Base-by-base conservation (phyloP, 176 grass and related monocot genomes). In the Microstegium vimineum region DNA sequence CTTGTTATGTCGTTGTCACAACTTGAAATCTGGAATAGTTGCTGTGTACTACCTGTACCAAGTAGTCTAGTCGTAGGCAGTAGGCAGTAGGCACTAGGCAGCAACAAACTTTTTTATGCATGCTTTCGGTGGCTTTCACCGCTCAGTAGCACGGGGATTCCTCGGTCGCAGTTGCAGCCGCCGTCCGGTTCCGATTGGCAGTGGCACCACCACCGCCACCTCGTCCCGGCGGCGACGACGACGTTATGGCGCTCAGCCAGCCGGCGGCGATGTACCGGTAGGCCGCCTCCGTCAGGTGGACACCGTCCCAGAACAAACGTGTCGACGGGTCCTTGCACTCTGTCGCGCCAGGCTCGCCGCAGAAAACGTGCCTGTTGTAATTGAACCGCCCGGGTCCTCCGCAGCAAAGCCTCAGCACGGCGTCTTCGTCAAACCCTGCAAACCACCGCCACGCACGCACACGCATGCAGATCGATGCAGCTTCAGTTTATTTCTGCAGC, bases 371-470 rank as follows among this genome's bases (percentile, higher is more conserved):
- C 6, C 2, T 2, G 66, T 25, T 61, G 79, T 31, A 71, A 8
- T 71, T 26, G 67, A 71, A 71, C 51, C 22, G 43, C 35, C 86
- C 86, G 0, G 74, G 74, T 4, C 80, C 81, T 73, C 86, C 86
- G 11, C 81, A 88, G 5, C 86, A 88, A 6, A 66, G 42, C 6
- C 34, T 46, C 6, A 88, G 74, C 42, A 66, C 74, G n/a, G n/a
- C n/a, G 52, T 83, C 86, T 12, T 32, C 23, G 31, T 72, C 80
- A n/a, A 83, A 83, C 27, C 80, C 86, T 83, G 80, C 79, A n/a
- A 18, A 36, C 68, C 13, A 10, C 1, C n/a, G n/a, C n/a, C n/a
- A n/a, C n/a, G n/a, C 57, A 56, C 22, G n/a, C n/a, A n/a, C n/a
- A n/a, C n/a, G 54, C 22, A 57, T n/a, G 16, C 20, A 8, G 51